Evolutionary conservation across 2,329 filamentous ascomycete species (phyloP).

Genomic region (Neopestalotiopsis sp.): DNA sequence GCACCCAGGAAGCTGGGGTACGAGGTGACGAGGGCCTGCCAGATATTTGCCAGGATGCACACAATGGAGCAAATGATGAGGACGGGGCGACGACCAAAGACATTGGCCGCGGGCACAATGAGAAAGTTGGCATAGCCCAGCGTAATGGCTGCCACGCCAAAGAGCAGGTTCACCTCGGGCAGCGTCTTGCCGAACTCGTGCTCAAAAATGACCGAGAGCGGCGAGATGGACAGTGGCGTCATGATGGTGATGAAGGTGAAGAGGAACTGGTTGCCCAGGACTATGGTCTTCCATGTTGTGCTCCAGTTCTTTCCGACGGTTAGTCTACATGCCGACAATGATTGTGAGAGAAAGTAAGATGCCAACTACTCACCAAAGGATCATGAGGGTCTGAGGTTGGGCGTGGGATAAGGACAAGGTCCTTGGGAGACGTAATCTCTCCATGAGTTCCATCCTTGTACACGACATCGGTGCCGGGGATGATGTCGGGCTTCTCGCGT

Average conservation of each 20-base stretch:
- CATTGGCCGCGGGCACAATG: constrained; percentile 36
- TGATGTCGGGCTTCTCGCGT: constrained; percentile 15
- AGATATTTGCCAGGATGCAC: constrained; percentile 36
- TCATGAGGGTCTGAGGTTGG: constrained; percentile 29
- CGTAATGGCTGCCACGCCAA: constrained; percentile 37
- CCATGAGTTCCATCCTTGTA: constrained; percentile 13
- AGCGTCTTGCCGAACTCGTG: constrained; percentile 38
- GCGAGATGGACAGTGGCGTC: constrained; percentile 40
- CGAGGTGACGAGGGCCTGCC: constrained; percentile 36
- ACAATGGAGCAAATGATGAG: constrained; percentile 36
- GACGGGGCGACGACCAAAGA: constrained; percentile 38
- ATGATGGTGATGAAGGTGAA: constrained; percentile 41
- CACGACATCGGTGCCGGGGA: constrained; percentile 20
- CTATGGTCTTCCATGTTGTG: constrained; percentile 34
- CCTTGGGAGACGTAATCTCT: background rate
- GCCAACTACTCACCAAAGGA: constrained; percentile 25
- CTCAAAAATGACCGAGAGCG: constrained; percentile 40
- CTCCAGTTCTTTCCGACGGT: constrained; percentile 36
- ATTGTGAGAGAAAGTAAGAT: background rate
- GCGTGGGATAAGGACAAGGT: constrained; percentile 31
- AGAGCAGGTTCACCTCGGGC: constrained; percentile 39
- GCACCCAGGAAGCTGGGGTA: constrained; percentile 38
- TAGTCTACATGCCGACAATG: background rate
- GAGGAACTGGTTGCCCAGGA: constrained; percentile 38
- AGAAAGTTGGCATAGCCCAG: constrained; percentile 41